phyloP scores from a whole-genome alignment of 495 filamentous ascomycete genomes.

The Neurospora sp. region DNA sequence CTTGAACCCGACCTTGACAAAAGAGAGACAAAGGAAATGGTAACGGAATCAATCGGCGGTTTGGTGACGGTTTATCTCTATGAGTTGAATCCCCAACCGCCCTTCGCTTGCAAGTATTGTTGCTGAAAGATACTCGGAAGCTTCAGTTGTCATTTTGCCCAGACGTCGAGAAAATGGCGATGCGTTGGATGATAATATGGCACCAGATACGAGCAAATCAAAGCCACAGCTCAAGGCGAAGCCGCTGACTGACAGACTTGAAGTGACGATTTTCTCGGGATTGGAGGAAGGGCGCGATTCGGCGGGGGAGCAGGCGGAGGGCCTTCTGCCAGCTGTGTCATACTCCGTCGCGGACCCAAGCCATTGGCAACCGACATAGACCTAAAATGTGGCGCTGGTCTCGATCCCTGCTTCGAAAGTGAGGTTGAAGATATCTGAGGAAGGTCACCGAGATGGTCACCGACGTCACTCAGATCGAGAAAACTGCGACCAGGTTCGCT shows the following conservation, averaged over 20 bases:
- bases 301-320: slow-evolving; percentile 56
- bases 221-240: background rate
- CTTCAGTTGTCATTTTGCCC: background rate
- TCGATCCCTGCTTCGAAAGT: slow-evolving; percentile 13
- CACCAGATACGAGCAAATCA: background rate
- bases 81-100: background rate
- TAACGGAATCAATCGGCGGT: background rate
- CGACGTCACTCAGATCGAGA: slow-evolving; percentile 1
- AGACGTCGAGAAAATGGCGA: background rate
- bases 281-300: slow-evolving; percentile 50
- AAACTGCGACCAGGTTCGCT: background rate
- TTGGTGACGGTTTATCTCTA: background rate
- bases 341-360: slow-evolving; percentile 39
- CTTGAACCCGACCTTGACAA: background rate
- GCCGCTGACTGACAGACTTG: background rate
- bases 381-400: slow-evolving; percentile 20
- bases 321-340: slow-evolving; percentile 47
- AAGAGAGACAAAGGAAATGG: background rate
- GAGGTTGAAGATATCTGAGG: slow-evolving; percentile 14
- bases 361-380: slow-evolving; percentile 18
- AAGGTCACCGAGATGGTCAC: slow-evolving; percentile 2
- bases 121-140: background rate
- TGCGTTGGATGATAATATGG: background rate
- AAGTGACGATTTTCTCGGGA: slow-evolving; percentile 28
- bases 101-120: background rate